A percentile compares a stretch with the other conserved stretches of the same genome.
These are phyloP conservation scores for Colletotrichum musae DNA, from an alignment of 2,329 filamentous ascomycete genomes.

Conservation along the genomic window DNA sequence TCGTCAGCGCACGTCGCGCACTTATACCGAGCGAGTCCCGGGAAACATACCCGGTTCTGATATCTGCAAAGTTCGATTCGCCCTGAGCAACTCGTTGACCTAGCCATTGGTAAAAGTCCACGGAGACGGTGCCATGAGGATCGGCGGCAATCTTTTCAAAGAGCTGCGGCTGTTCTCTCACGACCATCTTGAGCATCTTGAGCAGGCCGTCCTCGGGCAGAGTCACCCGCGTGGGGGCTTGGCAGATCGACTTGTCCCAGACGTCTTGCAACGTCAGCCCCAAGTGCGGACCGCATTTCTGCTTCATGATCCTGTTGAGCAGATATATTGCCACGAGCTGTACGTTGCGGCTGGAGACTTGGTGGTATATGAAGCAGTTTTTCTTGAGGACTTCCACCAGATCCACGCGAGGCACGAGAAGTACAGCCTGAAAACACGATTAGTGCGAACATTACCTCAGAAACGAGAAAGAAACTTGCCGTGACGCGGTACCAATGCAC, in stretches of 20 bases:
- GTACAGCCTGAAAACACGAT: neutral
- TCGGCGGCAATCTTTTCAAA: neutral
- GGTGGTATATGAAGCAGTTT: too few species aligned
- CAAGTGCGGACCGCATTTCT: too few species aligned
- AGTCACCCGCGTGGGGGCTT: too few species aligned
- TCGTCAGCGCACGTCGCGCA: too few species aligned
- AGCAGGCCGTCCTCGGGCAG: neutral
- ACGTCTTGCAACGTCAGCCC: too few species aligned
- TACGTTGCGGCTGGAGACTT: too few species aligned
- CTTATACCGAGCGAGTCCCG: too few species aligned
- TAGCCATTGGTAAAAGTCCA: neutral
- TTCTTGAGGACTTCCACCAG: too few species aligned
- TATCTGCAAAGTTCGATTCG: neutral
- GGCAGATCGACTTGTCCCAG: too few species aligned
- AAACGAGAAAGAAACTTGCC: neutral
- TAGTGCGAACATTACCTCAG: neutral
- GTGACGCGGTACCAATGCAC: conserved; percentile 45
- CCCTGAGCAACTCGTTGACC: conserved; percentile 2
- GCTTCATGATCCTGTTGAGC: too few species aligned
- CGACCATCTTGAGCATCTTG: conserved; percentile 6
- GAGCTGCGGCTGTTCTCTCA: conserved; percentile 7
- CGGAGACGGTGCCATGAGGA: neutral
- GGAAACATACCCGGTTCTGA: conserved; percentile 19
- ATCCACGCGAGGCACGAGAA: conserved; percentile 10
- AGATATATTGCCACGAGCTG: too few species aligned